Evolutionary conservation across 305 asterid genomes (phyloP), one percentile per base, ranked within the genome.

Genomic region (Caryopteris hybrid): DNA sequence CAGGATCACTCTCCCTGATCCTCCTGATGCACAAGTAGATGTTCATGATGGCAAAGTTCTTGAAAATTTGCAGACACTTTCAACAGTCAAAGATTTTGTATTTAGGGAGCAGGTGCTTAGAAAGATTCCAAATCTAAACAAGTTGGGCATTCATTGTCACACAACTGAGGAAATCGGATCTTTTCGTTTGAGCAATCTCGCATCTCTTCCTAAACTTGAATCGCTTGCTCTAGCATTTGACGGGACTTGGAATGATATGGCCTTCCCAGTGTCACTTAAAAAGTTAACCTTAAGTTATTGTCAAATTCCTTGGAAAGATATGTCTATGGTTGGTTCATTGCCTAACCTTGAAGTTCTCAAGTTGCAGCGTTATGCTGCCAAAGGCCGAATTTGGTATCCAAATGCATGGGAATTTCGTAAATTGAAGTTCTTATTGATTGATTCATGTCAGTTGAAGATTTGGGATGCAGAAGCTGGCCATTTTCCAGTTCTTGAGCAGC

Each of bases 341-440:
- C n/a, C n/a, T n/a, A n/a, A n/a, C n/a, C n/a, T n/a, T 13, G 63
- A 65, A 54, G 61, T 56, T 8, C 63, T 72, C 4, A 66, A 73
- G 2, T 16, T 63, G 21, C 14, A 5, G n/a, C 1, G 0, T 0
- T 1, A 0, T 1, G 1, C 13, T 42, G 47, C 57, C 2, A 1
- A 1, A 7, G 76, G 76, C 14, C 55, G 0, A 0, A 31, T 23
- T 18, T 71, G 70, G 76, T 29, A 71, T 31, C 75, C 50, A 23
- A 42, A 9, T 41, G 75, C 52, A 61, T 47, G 57, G 20, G 6
- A 34, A 3, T 53, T 71, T 36, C 2, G 1, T n/a, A 5, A 20
- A 8, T 14, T 70, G 27, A 70, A 39, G 38, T 51, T 17, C 27
- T 11, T 70, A 22, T 9, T 11, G 4, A 47, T 52, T 54, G 2